Evolutionary conservation across 345 rosid species (phyloP), one percentile per base, ranked within the genome.

Genomic region (Dimocarpus longan): DNA sequence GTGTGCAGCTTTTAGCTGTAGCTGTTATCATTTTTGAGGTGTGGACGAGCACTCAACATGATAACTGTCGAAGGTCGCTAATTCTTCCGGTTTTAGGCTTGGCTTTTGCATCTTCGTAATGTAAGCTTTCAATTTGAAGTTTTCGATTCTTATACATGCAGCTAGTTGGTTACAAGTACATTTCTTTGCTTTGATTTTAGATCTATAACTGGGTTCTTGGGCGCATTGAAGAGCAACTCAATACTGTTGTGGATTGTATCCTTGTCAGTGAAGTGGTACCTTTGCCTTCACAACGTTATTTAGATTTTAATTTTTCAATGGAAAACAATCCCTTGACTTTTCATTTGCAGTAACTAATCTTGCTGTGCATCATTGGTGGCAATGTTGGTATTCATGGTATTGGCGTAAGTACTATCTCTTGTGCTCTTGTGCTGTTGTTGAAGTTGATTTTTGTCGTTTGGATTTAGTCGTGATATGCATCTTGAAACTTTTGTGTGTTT

Each of bases 21-120:
- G 89, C 88, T 80, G 88, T 95, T 48, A 79, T 92, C 60, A 85
- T 91, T 57, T 93, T 90, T 78, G 99, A 97, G 71, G 93, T 92
- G 71, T 95, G 98, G 99, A 91, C 93, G 97, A 92, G 97, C 89
- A 88, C 95, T 76, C 97, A 92, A 76, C 86, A 90, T 62, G 99
- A 95, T 82, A 86, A 87, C 72, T 95, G 99, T 78, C 77, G 94
- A 80, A 93, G 88, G 79, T 89, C 98, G 73, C 93, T 95, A 12
- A 89, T 97, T 50, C 91, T 91, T 73, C 98, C 99, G 39, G 93
- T 93, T 63, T 76, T 95, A 73, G 94, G 92, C 70, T 95, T 57
- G 99, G 95, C 63, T 95, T 85, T 79, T 77, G 89, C 82, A 91
- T 95, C 79, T 90, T 95, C 68, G 4, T 91, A 54, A 84, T 95